A percentile compares a stretch with the other conserved stretches of the same genome.
Evolutionary conservation across 2,329 filamentous ascomycete species (phyloP).

Genomic region (Colletotrichum sublineola): DNA sequence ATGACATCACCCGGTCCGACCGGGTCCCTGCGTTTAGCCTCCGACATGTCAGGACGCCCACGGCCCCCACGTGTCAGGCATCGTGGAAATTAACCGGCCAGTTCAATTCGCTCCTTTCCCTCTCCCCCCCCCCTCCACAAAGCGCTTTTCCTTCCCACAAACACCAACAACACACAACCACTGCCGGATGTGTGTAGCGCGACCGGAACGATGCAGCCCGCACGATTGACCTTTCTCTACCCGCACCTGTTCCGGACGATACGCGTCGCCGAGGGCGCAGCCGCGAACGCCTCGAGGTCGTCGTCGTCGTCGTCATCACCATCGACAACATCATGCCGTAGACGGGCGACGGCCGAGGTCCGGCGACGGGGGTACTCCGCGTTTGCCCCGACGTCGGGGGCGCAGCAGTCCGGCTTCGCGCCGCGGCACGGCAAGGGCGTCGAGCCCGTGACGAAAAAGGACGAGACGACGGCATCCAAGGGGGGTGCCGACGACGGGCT

Average conservation of each 20-base stretch:
- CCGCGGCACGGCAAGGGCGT: slow-evolving; percentile 72
- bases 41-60: slow-evolving; percentile 23
- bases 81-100: slow-evolving; percentile 31
- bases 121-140: not conserved
- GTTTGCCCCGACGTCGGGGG: slow-evolving; percentile 52
- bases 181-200: slow-evolving; percentile 1
- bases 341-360: slow-evolving; percentile 41
- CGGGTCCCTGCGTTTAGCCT: slow-evolving; percentile 9
- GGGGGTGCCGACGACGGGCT: slow-evolving; percentile 21
- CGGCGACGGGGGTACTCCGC: slow-evolving; percentile 49
- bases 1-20: slow-evolving; percentile 37
- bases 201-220: slow-evolving; percentile 66
- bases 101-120: slow-evolving; percentile 11
- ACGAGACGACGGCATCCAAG: slow-evolving; percentile 16
- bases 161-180: slow-evolving; percentile 3
- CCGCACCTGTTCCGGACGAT: slow-evolving; percentile 73
- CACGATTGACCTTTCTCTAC: slow-evolving; percentile 76
- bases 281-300: slow-evolving; percentile 54
- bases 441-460: slow-evolving; percentile 61
- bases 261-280: slow-evolving; percentile 59
- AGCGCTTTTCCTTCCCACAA: not conserved
- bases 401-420: slow-evolving; percentile 62
- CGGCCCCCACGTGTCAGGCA: slow-evolving; percentile 29
- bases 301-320: slow-evolving; percentile 50
- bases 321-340: slow-evolving; percentile 29